Percentiles rank a stretch among this genome's conserved stretches.
These are phyloP conservation scores for Coemansia sp. DNA, from an alignment of 192 early-diverging fungal genomes.

Conservation along the genomic window DNA sequence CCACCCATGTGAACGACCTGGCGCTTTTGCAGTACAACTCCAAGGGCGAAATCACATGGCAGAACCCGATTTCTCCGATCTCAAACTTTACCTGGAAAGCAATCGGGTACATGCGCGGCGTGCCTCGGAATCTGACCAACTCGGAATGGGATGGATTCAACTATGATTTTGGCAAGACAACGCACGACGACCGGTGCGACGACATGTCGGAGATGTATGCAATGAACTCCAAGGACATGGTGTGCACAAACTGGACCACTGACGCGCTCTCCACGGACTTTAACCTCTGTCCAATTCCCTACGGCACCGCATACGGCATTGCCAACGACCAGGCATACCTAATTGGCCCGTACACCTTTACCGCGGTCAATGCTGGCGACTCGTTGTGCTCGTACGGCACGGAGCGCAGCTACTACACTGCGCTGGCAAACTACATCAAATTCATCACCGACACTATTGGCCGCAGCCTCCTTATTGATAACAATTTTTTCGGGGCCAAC, in stretches of 20 bases:
- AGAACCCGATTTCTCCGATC: background rate
- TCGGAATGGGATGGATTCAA: background rate
- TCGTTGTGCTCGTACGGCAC: slow-evolving; percentile 7
- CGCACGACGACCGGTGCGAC: background rate
- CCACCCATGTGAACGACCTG: slow-evolving; percentile 2
- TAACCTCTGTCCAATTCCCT: background rate
- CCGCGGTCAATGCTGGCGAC: background rate
- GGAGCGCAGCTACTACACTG: slow-evolving; percentile 11
- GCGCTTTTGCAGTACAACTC: slow-evolving; percentile 14
- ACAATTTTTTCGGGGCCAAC: background rate
- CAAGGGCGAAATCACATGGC: background rate
- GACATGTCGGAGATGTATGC: background rate
- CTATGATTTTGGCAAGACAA: background rate
- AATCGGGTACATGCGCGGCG: background rate
- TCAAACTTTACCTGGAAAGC: background rate
- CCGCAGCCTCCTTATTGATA: background rate
- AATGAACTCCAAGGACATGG: background rate
- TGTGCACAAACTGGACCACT: background rate
- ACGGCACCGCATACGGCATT: background rate
- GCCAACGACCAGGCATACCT: background rate
- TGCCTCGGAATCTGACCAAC: background rate
- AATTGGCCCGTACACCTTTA: slow-evolving; percentile 14
- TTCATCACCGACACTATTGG: background rate
- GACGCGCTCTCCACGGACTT: background rate
- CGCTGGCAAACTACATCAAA: background rate